These are phyloP conservation scores for Geranium incanum DNA, from an alignment of 441 rosid genomes.

Conservation along the genomic window DNA sequence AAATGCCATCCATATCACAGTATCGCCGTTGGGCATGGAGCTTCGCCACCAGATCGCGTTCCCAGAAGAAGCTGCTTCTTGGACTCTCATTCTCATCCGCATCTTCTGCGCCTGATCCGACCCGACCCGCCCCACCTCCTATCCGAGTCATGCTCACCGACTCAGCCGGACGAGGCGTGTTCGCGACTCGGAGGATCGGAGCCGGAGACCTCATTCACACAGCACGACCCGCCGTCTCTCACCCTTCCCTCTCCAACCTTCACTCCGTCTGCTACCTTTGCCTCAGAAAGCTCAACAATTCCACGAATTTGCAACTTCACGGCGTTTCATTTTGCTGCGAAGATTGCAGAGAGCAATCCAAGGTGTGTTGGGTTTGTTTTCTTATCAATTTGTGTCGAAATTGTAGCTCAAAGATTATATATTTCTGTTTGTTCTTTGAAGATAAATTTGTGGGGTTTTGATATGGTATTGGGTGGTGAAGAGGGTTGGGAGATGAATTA, in stretches of 20 bases:
- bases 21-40: constrained; percentile 3
- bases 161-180: constrained; percentile 78
- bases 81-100: constrained; percentile 23
- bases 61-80: constrained; percentile 7
- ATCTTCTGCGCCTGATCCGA: constrained; percentile 15
- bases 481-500: background rate
- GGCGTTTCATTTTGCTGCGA: constrained; percentile 43
- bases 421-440: background rate
- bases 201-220: constrained; percentile 74
- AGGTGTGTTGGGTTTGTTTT: constrained; percentile 30
- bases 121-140: constrained; percentile 49
- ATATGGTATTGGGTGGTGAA: background rate
- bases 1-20: constrained; percentile 1
- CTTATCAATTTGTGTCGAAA: background rate
- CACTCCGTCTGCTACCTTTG: constrained; percentile 58
- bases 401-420: background rate
- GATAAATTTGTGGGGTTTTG: background rate
- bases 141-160: constrained; percentile 60
- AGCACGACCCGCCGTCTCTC: constrained; percentile 52
- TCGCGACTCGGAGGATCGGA: constrained; percentile 53
- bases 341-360: constrained; percentile 41
- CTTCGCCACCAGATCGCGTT: background rate
- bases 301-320: constrained; percentile 23
- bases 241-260: constrained; percentile 40
- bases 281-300: constrained; percentile 36